Conservation (phyloP, 495 filamentous ascomycete genomes). For the Xylaria nigripes region DNA sequence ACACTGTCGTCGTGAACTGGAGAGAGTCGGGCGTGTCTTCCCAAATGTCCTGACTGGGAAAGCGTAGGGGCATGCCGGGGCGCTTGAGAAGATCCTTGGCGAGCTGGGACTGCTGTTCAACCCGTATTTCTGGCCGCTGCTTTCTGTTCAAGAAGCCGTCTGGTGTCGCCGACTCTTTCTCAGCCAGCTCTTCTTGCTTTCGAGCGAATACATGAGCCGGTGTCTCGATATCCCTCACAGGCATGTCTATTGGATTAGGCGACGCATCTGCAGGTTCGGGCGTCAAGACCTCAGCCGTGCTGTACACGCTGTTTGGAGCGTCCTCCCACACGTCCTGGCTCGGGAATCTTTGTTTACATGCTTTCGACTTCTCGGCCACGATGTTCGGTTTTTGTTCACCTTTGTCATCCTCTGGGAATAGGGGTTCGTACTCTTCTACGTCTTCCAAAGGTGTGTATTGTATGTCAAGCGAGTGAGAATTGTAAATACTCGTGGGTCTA, state of each 20-base stretch:
- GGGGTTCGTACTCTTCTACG: conserved; percentile 88
- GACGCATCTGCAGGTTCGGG: conserved; percentile 55
- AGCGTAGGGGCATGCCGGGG: conserved; percentile 59
- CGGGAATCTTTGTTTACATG: conserved; percentile 69
- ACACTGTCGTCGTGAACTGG: conserved; percentile 71
- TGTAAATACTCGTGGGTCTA: conserved; percentile 53
- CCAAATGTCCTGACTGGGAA: conserved; percentile 94
- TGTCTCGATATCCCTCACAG: conserved; percentile 35
- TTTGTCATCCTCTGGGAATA: conserved; percentile 82
- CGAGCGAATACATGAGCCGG: conserved; percentile 46
- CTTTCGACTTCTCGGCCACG: conserved; percentile 45
- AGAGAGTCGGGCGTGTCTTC: conserved; percentile 86
- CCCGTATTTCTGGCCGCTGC: conserved; percentile 41
- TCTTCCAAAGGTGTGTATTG: conserved; percentile 72
- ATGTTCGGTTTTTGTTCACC: conserved; percentile 38
- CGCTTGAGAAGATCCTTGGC: conserved; percentile 28
- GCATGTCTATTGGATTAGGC: conserved; percentile 18
- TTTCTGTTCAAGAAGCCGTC: conserved; percentile 38
- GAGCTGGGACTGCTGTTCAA: conserved; percentile 36
- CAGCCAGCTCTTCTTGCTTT: conserved; percentile 48
- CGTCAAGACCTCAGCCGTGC: conserved; percentile 75
- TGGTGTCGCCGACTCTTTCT: conserved; percentile 34
- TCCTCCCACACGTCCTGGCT: conserved; percentile 97
- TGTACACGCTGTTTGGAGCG: conserved; percentile 76
- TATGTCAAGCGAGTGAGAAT: conserved; percentile 33